These are phyloP conservation scores for Spiromastix sp. DNA, from an alignment of 2,329 filamentous ascomycete genomes.

Conservation along the genomic window DNA sequence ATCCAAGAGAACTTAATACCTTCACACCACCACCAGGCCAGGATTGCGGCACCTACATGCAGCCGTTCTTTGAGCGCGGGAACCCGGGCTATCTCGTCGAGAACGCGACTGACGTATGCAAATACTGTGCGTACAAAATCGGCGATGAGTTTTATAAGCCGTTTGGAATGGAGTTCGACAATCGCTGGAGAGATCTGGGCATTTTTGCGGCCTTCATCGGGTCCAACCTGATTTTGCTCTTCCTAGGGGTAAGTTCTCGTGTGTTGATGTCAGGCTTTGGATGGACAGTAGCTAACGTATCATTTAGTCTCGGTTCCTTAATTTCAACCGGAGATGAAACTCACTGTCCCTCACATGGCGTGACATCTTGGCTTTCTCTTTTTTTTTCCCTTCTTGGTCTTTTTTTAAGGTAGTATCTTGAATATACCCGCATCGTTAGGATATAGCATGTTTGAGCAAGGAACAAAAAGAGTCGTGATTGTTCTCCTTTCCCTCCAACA, in stretches of 20 bases:
- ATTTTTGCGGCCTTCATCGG: conserved; percentile 67
- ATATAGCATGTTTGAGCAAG: too few relatives aligned
- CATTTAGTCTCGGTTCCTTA: conserved; percentile 32
- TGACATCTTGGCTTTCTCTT: neutral
- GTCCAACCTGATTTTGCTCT: conserved; percentile 61
- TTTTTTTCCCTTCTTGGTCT: too few relatives aligned
- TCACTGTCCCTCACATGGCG: neutral
- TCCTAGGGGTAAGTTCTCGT: conserved; percentile 42
- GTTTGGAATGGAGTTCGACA: conserved; percentile 54
- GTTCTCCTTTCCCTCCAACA: too few relatives aligned
- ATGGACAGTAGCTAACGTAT: conserved; percentile 10
- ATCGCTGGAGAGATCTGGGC: conserved; percentile 73
- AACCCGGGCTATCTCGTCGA: conserved; percentile 42
- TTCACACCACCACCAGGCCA: conserved; percentile 46
- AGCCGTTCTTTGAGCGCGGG: conserved; percentile 25
- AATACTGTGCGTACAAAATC: conserved; percentile 57
- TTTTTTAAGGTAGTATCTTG: too few relatives aligned
- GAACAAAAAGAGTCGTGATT: too few relatives aligned
- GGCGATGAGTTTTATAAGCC: conserved; percentile 71
- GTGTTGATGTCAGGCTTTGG: too few relatives aligned
- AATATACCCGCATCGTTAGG: too few relatives aligned
- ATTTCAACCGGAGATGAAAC: conserved; percentile 31
- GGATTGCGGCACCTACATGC: conserved; percentile 48
- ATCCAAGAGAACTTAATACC: conserved; percentile 22
- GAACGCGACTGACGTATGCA: conserved; percentile 37